Evolutionary conservation across 2,329 filamentous ascomycete species (phyloP), one percentile per base, ranked within the genome.

Genomic region (Calonectria pauciramosa): DNA sequence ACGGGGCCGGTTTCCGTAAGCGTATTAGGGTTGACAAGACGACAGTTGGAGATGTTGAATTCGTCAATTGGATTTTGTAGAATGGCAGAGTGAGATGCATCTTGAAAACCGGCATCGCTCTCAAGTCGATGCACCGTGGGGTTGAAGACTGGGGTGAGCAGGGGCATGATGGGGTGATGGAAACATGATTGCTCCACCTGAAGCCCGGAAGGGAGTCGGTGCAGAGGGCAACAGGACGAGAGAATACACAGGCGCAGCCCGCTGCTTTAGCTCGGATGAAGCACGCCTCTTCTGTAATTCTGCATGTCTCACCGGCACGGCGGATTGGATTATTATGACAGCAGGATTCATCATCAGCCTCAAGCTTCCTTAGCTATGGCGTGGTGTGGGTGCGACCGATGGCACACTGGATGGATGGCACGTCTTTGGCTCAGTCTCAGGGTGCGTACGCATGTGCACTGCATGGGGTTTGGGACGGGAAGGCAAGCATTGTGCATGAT

Each of bases 141-240:
- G 52, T 64, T 66, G 70, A 26, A 28, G 68, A 56, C 44, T 32
- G 44, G 59, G 51, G 59, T 36, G 44, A 56, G 8, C 28, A 69
- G 28, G 52, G 52, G 38, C 34, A 32, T 30, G 63, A 71, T 72
- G 63, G 65, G 38, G 71, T 72, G 71, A 56, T 54, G 36, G 52
- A 47, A 44, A 20, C 70, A 68, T 30, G 64, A 36, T 23, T 41
- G 23, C 65, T 68, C 49, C 65, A 68, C 36, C 16, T 36, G 20
- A 41, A 16, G 9, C 14, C 49, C 10, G 16, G 2, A 10, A 32
- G 23, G 36, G 56, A 60, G 34, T 41, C 11, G 56, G 16, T 26
- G 14, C 23, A 63, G n/a, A 28, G 28, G 38, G 26, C 56, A 63
- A 38, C 6, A 28, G 7, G 34, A 41, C 7, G 34, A 14, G 18